phyloP scores from a whole-genome alignment of 352 stramenopile genomes.

The Thraustotheca clavata region DNA sequence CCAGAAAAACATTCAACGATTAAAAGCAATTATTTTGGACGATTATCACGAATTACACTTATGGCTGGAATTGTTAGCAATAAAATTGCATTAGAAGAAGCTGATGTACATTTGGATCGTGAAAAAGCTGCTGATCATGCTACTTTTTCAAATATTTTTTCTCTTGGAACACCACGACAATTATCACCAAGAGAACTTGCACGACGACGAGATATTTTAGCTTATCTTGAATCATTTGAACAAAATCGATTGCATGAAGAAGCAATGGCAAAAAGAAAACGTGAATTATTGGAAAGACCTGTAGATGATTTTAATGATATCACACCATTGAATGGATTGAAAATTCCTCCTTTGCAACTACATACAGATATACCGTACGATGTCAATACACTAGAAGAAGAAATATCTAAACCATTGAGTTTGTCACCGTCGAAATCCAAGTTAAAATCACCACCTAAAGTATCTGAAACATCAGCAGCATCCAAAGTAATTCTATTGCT shows the following conservation, averaged over 20 bases:
- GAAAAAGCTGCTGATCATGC: not conserved
- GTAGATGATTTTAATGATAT: not conserved
- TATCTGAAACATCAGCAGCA: too few relatives aligned
- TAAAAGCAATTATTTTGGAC: not conserved
- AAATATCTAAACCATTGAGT: too few relatives aligned
- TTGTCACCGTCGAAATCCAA: too few relatives aligned
- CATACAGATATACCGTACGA: not conserved
- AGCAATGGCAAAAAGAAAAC: not conserved
- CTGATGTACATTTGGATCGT: constrained; percentile 1
- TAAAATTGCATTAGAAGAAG: constrained; percentile 8
- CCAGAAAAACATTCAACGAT: not conserved
- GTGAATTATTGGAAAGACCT: not conserved
- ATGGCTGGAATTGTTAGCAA: not conserved
- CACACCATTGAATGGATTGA: not conserved
- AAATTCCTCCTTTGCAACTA: not conserved
- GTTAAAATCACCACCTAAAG: too few relatives aligned
- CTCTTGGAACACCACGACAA: constrained; percentile 45
- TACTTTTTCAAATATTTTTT: constrained; percentile 48
- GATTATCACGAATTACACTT: not conserved
- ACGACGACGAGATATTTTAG: constrained; percentile 40
- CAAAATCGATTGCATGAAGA: not conserved
- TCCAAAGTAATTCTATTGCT: too few relatives aligned
- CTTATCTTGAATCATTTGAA: constrained; percentile 36
- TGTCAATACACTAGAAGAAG: not conserved
- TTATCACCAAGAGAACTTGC: constrained; percentile 37